A percentile compares a stretch with the other conserved stretches of the same genome.
Conservation (phyloP, 2,329 filamentous ascomycete genomes). For the Alternaria infectoria region DNA sequence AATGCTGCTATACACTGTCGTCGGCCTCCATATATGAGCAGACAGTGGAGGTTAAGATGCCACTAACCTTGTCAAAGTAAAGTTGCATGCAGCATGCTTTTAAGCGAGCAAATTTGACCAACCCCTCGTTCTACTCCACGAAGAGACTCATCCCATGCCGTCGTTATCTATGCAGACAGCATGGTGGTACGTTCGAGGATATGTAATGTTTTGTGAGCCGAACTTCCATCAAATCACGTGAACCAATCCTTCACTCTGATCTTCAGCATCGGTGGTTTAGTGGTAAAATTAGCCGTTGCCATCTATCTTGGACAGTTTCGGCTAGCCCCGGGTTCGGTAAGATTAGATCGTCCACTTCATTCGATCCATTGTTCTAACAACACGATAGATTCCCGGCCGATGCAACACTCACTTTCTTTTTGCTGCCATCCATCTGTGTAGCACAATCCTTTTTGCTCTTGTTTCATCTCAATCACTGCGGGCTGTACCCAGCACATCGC, state of each 20-base stretch:
- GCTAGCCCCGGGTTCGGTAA: slow-evolving; percentile 17
- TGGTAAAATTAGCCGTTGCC: slow-evolving; percentile 23
- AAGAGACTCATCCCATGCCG: not conserved
- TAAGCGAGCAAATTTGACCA: slow-evolving; percentile 7
- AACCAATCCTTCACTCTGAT: not conserved
- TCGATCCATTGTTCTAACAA: not conserved
- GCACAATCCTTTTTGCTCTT: not conserved
- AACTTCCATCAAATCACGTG: slow-evolving; percentile 2
- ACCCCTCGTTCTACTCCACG: not conserved
- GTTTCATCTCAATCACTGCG: not conserved
- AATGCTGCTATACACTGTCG: not conserved
- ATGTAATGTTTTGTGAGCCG: not conserved
- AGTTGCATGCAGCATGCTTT: not conserved
- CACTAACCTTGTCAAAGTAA: not conserved
- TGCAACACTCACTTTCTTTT: not conserved
- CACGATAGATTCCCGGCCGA: not conserved
- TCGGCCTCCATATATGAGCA: not conserved
- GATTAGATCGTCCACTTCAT: not conserved
- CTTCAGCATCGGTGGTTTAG: slow-evolving; percentile 18
- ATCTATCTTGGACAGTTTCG: slow-evolving; percentile 7
- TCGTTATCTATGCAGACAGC: not conserved
- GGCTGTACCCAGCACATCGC: not conserved
- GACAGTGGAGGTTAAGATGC: not conserved
- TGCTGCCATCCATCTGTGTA: not conserved
- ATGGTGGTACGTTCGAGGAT: not conserved